Percentiles rank a stretch among this genome's conserved stretches.
These are phyloP conservation scores for Kondoa subrosea DNA, from an alignment of 768 basidiomycete genomes.

Conservation along the genomic window DNA sequence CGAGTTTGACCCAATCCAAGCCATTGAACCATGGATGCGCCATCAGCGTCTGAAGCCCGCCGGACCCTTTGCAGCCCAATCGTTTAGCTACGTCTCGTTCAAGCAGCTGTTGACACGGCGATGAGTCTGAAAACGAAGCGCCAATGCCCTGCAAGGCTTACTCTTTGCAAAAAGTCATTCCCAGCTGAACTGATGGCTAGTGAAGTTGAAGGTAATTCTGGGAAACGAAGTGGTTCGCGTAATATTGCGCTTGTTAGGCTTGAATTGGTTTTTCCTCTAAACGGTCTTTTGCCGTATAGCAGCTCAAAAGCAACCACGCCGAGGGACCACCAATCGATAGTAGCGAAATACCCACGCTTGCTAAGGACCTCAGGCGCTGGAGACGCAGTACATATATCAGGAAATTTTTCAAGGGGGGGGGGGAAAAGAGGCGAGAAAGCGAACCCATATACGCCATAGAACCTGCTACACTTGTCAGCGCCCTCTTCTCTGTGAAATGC, in stretches of 20 bases:
- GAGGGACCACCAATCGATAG: slow-evolving; percentile 90
- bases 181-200: slow-evolving; percentile 56
- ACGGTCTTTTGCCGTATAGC: slow-evolving; percentile 63
- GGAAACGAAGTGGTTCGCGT: slow-evolving; percentile 71
- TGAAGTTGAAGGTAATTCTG: slow-evolving; percentile 58
- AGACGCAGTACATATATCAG: neutral
- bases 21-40: slow-evolving; percentile 66
- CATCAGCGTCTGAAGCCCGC: slow-evolving; percentile 60
- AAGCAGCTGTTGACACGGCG: slow-evolving; percentile 45
- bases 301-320: slow-evolving; percentile 93
- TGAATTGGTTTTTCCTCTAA: slow-evolving; percentile 81
- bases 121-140: neutral
- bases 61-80: slow-evolving; percentile 58
- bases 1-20: slow-evolving; percentile 64
- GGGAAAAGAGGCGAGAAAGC: too few relatives aligned
- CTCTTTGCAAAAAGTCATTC: slow-evolving; percentile 39
- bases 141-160: neutral
- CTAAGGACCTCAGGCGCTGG: slow-evolving; percentile 72
- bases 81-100: slow-evolving; percentile 69
- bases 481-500: slow-evolving; percentile 74
- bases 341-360: slow-evolving; percentile 84
- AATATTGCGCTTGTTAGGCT: slow-evolving; percentile 84
- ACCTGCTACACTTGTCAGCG: slow-evolving; percentile 85
- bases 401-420: too few relatives aligned
- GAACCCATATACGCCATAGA: slow-evolving; percentile 98